Conservation (phyloP, 345 rosid genomes). For the Barbarea vulgaris region DNA sequence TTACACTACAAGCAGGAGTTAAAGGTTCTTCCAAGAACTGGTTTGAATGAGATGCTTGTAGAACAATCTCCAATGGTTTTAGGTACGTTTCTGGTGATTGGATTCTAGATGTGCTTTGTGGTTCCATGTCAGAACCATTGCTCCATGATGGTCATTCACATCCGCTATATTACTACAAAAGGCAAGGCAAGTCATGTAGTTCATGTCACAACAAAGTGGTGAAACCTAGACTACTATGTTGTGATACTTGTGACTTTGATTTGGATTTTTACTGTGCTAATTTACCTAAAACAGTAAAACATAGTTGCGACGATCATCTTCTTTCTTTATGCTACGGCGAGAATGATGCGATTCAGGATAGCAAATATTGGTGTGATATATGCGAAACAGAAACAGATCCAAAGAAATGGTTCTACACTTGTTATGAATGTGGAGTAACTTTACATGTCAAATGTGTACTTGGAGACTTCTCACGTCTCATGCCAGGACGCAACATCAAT, state of each 20-base stretch:
- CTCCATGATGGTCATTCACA: not conserved
- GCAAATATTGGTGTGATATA: not conserved
- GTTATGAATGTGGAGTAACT: not conserved
- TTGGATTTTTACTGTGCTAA: conserved; percentile 4
- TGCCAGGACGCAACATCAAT: not conserved
- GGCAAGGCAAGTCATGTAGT: not conserved
- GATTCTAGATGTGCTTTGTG: not conserved
- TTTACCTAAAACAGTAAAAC: not conserved
- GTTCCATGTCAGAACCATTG: not conserved
- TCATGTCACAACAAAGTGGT: not conserved
- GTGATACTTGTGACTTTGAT: not conserved
- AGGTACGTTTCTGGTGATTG: not conserved
- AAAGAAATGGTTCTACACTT: not conserved
- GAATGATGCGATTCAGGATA: not conserved
- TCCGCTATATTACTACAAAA: not conserved
- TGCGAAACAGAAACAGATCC: not conserved
- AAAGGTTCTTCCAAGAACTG: not conserved
- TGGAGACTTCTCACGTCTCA: not conserved
- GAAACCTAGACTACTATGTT: not conserved
- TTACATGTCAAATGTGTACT: not conserved
- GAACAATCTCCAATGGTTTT: not conserved
- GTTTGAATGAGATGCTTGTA: not conserved
- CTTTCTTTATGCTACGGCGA: not conserved
- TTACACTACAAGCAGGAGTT: not conserved
- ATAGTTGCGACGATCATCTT: not conserved